Conservation (phyloP, 305 asterid genomes). For the Fraxinus xanthoxyloides region DNA sequence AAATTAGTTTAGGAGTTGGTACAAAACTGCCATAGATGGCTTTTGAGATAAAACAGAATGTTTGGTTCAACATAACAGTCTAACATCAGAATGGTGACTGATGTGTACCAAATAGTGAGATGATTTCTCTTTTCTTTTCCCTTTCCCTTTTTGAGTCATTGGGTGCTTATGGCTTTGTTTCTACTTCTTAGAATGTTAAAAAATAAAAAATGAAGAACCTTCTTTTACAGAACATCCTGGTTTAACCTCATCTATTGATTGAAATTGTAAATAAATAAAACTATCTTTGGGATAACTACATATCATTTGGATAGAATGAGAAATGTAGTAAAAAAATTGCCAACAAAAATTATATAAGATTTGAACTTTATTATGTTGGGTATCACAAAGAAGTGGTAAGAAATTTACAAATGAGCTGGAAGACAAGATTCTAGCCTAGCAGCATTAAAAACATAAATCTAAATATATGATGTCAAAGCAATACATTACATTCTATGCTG, state of each 20-base stretch:
- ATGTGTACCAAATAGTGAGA: not conserved
- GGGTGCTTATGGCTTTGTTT: not conserved
- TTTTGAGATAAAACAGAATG: not conserved
- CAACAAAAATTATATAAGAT: not conserved
- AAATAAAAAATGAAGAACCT: not conserved
- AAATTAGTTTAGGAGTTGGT: not conserved
- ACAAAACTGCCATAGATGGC: not conserved
- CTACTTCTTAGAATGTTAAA: not conserved
- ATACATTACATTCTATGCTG: not conserved
- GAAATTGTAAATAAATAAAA: not conserved
- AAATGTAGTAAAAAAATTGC: not conserved
- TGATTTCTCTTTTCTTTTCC: not conserved
- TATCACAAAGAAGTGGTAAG: not conserved
- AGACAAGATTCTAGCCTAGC: not conserved
- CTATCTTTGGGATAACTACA: not conserved
- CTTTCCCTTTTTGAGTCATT: not conserved
- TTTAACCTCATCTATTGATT: not conserved
- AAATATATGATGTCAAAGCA: conserved; percentile 1
- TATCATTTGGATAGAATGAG: not conserved
- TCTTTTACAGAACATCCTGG: not conserved
- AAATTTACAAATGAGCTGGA: not conserved
- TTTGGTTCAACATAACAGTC: not conserved
- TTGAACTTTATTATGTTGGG: not conserved
- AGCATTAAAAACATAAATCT: not conserved
- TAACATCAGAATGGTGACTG: not conserved